phyloP scores from a whole-genome alignment of 2,329 filamentous ascomycete genomes.

The Cercospora sesami region DNA sequence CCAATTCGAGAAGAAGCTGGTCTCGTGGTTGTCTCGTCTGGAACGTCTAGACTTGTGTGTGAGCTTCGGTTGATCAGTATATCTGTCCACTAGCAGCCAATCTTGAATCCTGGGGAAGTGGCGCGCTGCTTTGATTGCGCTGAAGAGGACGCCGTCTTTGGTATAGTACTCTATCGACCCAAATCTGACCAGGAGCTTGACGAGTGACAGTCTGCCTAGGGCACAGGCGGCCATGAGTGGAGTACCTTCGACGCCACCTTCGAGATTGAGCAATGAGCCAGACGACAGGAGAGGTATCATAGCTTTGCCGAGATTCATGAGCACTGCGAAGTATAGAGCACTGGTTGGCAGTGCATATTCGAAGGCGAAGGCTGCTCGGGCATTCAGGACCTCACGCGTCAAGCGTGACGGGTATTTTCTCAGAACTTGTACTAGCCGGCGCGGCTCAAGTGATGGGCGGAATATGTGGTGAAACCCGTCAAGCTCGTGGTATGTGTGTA shows the following conservation, averaged over 20 bases:
- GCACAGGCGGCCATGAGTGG: not conserved
- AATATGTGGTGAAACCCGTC: too few species aligned
- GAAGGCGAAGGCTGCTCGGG: too few species aligned
- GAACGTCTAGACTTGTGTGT: not conserved
- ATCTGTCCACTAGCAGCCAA: not conserved
- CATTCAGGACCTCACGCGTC: too few species aligned
- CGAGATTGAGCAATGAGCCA: not conserved
- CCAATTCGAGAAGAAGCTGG: not conserved
- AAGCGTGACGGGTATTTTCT: too few species aligned
- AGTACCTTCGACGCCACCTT: not conserved
- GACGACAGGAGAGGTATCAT: not conserved
- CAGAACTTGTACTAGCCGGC: too few species aligned
- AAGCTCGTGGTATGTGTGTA: too few species aligned
- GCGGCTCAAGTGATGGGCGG: too few species aligned
- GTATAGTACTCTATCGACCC: not conserved
- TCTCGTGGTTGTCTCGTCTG: not conserved
- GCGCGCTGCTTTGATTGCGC: not conserved
- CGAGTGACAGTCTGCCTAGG: not conserved
- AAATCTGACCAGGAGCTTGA: not conserved
- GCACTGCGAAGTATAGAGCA: not conserved
- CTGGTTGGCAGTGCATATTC: too few species aligned
- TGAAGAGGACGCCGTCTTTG: not conserved
- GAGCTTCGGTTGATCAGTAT: not conserved
- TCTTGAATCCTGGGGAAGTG: not conserved
- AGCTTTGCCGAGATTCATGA: not conserved